These are phyloP conservation scores for Kazachstania sp. DNA, from an alignment of 1,139 yeast genomes.

Conservation along the genomic window DNA sequence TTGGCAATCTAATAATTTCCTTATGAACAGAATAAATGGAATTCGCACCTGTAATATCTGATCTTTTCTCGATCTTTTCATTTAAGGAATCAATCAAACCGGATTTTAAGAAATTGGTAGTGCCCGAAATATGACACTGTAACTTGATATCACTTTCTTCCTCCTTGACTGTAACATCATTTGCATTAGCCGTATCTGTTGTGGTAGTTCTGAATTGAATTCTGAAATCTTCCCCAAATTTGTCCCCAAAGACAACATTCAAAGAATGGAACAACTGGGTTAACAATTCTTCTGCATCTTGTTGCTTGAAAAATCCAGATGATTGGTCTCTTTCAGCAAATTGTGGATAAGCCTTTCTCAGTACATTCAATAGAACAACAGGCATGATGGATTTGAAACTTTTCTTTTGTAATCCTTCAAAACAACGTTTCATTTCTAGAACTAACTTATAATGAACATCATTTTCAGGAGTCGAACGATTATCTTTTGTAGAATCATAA, in stretches of 20 bases:
- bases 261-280: constrained; percentile 62
- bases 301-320: constrained; percentile 76
- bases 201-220: constrained; percentile 56
- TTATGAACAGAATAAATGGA: constrained; percentile 63
- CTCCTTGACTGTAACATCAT: constrained; percentile 46
- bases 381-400: constrained; percentile 47
- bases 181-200: constrained; percentile 44
- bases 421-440: constrained; percentile 33
- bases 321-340: constrained; percentile 65
- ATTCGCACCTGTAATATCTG: constrained; percentile 58
- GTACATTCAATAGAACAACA: constrained; percentile 49
- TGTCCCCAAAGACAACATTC: constrained; percentile 39
- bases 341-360: constrained; percentile 71
- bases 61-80: constrained; percentile 71
- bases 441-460: constrained; percentile 33
- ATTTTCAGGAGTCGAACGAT: constrained; percentile 21
- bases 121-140: constrained; percentile 78
- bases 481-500: constrained; percentile 14
- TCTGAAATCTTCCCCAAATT: constrained; percentile 51
- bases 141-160: constrained; percentile 64
- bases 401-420: constrained; percentile 37
- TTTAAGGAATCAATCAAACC: constrained; percentile 70
- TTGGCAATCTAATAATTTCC: constrained; percentile 73
- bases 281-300: constrained; percentile 96
- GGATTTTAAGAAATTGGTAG: constrained; percentile 81